Base-by-base conservation (phyloP, 2,329 filamentous ascomycete species). In the Epichloe festucae region DNA sequence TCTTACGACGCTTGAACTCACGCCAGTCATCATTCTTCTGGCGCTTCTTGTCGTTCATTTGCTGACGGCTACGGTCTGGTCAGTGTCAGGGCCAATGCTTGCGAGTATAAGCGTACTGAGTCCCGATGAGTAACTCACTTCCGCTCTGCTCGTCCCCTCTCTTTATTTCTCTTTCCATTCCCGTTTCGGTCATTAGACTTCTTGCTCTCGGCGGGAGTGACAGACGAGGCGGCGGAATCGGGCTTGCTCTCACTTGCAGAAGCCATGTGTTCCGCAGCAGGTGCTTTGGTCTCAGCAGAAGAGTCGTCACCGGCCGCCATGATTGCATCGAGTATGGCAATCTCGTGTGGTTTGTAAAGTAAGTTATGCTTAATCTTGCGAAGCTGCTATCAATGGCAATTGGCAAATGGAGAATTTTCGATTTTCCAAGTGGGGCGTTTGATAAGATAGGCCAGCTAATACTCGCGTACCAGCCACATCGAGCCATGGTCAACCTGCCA, bases 1-100 rank as follows among this genome's bases (percentile, higher is more conserved):
- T 57, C 63, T 71, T 72, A 52, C 68, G 65, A 47, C 69, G 69
- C 61, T 72, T 72, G 51, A 61, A 68, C 57, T 70, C 67, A 54
- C 65, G 67, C 52, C 65, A 71, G 49, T 70, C 67, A 53, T 67
- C 64, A 49, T 66, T 65, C 55, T 65, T 63, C 58, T 67, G 64
- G 56, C 65, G 67, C 61, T 70, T 70, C 55, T 70, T 68, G 51
- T 59, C 59, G 46, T 65, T 62, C 48, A 54, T 53, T 36, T 53
- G 52, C 53, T 66, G 55, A 35, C 68, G 66, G 47, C 67, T 70
- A 59, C 38, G 35, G 54, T 53, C 66, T 65, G 52, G 63, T 70
- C 62, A 67, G 67, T 60, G 48, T 53, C 51, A 51, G 51, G 48
- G 12, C 42, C 38, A 50, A 40, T 50, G 49, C 23, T 34, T 49